Percentiles rank a stretch among this genome's conserved stretches.
phyloP scores from a whole-genome alignment of 805 yeast genomes.

The Barnettozyma sucrosica region DNA sequence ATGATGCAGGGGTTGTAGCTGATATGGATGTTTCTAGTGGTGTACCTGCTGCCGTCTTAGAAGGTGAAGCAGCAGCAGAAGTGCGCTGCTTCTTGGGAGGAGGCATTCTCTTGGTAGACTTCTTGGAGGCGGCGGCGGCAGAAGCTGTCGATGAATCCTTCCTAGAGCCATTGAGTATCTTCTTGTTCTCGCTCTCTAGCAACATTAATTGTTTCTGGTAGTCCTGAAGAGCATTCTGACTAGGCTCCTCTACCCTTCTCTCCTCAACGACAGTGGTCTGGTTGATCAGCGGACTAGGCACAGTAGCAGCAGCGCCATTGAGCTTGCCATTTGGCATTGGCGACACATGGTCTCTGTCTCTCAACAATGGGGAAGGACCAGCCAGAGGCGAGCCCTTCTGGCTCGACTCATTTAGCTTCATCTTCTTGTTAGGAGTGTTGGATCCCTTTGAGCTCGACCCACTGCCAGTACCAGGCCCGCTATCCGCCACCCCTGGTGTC shows the following conservation, averaged over 20 bases:
- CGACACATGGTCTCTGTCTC: not conserved
- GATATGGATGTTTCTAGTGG: slow-evolving; percentile 2
- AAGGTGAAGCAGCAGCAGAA: slow-evolving; percentile 11
- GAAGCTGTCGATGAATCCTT: slow-evolving; percentile 20
- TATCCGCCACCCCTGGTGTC: slow-evolving; percentile 1
- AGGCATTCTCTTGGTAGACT: slow-evolving; percentile 17
- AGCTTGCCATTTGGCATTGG: slow-evolving; percentile 11
- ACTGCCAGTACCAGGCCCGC: not conserved
- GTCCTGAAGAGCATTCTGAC: slow-evolving; percentile 57
- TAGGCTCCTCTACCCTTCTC: slow-evolving; percentile 10
- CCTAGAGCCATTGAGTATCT: slow-evolving; percentile 50
- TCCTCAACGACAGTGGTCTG: slow-evolving; percentile 14
- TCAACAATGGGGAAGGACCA: slow-evolving; percentile 6
- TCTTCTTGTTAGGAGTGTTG: slow-evolving; percentile 19
- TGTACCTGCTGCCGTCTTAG: slow-evolving; percentile 1
- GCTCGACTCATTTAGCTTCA: slow-evolving; percentile 15
- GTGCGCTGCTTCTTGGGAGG: slow-evolving; percentile 21
- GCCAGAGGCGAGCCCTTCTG: slow-evolving; percentile 12
- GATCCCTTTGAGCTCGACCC: slow-evolving; percentile 7
- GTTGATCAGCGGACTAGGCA: slow-evolving; percentile 22
- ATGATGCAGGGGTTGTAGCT: slow-evolving; percentile 3
- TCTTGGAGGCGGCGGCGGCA: slow-evolving; percentile 8
- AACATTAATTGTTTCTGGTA: slow-evolving; percentile 75
- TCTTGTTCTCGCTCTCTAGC: slow-evolving; percentile 71
- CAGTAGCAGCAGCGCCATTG: slow-evolving; percentile 16